Evolutionary conservation across 768 basidiomycete genomes (phyloP).

Genomic region (Lentinula guzmanii): DNA sequence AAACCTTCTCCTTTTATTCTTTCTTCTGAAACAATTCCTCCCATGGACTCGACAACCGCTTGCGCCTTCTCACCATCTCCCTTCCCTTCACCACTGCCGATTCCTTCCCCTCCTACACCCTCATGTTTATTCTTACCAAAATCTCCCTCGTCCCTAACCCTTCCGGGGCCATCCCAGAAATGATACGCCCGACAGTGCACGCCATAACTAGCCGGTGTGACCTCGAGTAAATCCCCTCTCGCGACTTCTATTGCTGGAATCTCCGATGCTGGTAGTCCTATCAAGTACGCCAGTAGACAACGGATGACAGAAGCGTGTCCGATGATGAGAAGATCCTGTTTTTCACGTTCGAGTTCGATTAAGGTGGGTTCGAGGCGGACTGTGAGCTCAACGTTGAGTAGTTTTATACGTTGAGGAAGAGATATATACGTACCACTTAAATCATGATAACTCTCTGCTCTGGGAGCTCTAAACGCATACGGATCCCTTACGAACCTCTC

Average conservation of each 20-base stretch:
- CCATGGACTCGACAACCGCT: too few species aligned
- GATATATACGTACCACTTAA: slow-evolving; percentile 53
- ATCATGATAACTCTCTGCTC: slow-evolving; percentile 98
- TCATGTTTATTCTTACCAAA: background rate
- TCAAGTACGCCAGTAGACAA: slow-evolving; percentile 89
- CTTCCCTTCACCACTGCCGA: slow-evolving; percentile 19
- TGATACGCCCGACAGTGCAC: slow-evolving; percentile 88
- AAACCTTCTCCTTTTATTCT: too few species aligned
- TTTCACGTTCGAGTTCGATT: slow-evolving; percentile 90
- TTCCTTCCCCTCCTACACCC: background rate
- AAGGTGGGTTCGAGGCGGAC: slow-evolving; percentile 92
- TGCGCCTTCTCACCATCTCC: background rate
- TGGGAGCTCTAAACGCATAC: slow-evolving; percentile 84
- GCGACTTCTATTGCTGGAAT: slow-evolving; percentile 98
- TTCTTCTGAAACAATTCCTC: too few species aligned
- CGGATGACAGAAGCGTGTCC: slow-evolving; percentile 97
- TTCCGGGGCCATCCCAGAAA: slow-evolving; percentile 87
- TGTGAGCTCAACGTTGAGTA: slow-evolving; percentile 20
- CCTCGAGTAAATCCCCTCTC: slow-evolving; percentile 93
- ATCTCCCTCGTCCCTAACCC: slow-evolving; percentile 29
- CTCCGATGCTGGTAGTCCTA: slow-evolving; percentile 90
- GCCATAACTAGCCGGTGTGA: slow-evolving; percentile 83
- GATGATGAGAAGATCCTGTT: slow-evolving; percentile 93
- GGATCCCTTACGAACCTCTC: slow-evolving; percentile 89
- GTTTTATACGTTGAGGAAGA: too few species aligned